Conservation (phyloP, 176 grass and related monocot species). For the Cenchrus americanus region DNA sequence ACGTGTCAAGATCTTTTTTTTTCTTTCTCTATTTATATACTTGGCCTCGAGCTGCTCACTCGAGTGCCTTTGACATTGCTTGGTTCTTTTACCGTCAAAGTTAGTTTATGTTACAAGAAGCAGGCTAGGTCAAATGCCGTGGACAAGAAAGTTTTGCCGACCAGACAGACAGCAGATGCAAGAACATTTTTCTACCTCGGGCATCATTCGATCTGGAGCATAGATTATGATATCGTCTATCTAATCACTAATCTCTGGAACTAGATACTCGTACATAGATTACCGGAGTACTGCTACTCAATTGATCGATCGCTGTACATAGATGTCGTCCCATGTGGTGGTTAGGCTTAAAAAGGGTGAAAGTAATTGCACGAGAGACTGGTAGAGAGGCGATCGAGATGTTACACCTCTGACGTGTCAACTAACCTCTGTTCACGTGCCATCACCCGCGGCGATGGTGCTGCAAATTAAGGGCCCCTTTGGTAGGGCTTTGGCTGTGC, state of each 20-base stretch:
- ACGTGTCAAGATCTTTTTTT: not conserved
- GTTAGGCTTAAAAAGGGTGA: not conserved
- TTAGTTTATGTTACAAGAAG: too few relatives aligned
- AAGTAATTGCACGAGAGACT: not conserved
- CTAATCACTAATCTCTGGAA: too few relatives aligned
- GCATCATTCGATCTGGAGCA: too few relatives aligned
- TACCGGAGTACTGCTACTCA: not conserved
- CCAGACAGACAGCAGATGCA: too few relatives aligned
- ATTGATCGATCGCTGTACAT: not conserved
- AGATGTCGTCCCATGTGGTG: not conserved
- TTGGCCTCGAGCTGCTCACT: not conserved
- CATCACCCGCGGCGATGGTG: not conserved
- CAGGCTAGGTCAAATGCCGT: too few relatives aligned
- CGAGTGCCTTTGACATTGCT: too few relatives aligned
- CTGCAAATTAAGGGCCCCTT: too few relatives aligned
- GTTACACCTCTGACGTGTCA: constrained; percentile 2
- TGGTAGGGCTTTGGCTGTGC: too few relatives aligned
- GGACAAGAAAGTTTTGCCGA: too few relatives aligned
- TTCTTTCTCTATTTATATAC: not conserved
- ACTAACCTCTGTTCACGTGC: constrained; percentile 27
- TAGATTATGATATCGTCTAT: too few relatives aligned
- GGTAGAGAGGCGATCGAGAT: not conserved
- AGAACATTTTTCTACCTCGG: too few relatives aligned
- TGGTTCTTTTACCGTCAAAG: not conserved
- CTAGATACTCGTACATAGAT: too few relatives aligned